Conservation (phyloP, 345 rosid genomes). For the Citrus medica region DNA sequence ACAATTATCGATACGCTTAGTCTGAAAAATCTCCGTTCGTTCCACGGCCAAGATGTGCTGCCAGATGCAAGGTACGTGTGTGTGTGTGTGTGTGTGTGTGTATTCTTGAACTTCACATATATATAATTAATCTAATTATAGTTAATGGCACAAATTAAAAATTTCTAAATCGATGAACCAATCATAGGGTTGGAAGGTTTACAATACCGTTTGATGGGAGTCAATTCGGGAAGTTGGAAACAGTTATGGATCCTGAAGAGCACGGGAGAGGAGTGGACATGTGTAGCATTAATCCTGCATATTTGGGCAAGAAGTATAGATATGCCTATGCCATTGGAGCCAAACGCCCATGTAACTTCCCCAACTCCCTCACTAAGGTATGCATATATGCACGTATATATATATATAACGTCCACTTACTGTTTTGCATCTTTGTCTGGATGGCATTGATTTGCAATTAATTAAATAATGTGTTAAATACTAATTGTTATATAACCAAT, state of each 20-base stretch:
- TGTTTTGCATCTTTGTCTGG: too few species aligned
- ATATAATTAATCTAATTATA: too few species aligned
- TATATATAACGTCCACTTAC: too few species aligned
- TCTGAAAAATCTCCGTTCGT: slow-evolving; percentile 69
- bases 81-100: too few species aligned
- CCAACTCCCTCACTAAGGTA: slow-evolving; percentile 90
- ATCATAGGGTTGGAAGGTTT: slow-evolving; percentile 83
- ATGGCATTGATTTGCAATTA: too few species aligned
- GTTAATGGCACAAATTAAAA: neutral
- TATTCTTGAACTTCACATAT: neutral
- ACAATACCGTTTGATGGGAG: slow-evolving; percentile 83
- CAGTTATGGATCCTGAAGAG: slow-evolving; percentile 77
- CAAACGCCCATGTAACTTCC: slow-evolving; percentile 87
- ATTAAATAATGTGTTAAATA: too few species aligned
- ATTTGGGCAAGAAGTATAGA: slow-evolving; percentile 68
- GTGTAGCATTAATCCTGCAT: slow-evolving; percentile 83
- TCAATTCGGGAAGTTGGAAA: slow-evolving; percentile 56
- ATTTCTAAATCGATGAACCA: neutral
- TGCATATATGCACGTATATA: too few species aligned
- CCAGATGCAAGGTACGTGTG: slow-evolving; percentile 71
- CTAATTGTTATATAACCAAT: too few species aligned
- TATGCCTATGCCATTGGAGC: slow-evolving; percentile 91
- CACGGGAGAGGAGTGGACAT: slow-evolving; percentile 97
- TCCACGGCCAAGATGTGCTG: slow-evolving; percentile 52
- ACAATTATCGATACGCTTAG: slow-evolving; percentile 70